A percentile compares a stretch with the other conserved stretches of the same genome.
Conservation (phyloP, 2,329 filamentous ascomycete genomes). For the Cercospora sesami region DNA sequence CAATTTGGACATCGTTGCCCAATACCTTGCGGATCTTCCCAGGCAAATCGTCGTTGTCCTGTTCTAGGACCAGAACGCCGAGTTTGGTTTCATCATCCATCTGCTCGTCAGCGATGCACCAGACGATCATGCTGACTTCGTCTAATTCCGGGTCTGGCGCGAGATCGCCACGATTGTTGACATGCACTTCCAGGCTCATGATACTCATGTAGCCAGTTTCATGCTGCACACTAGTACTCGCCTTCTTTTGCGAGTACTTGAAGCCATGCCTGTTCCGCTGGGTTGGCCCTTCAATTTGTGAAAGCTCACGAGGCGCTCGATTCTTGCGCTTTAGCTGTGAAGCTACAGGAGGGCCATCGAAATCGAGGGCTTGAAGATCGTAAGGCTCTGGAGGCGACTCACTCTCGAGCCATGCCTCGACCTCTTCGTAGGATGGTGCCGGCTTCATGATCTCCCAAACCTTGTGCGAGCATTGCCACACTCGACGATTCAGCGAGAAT, state of each 20-base stretch:
- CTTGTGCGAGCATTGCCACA: constrained; percentile 60
- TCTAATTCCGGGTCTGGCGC: constrained; percentile 89
- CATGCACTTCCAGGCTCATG: constrained; percentile 90
- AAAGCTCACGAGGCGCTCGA: constrained; percentile 51
- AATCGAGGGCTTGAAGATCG: constrained; percentile 27
- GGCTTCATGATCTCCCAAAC: constrained; percentile 74
- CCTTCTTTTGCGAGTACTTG: constrained; percentile 77
- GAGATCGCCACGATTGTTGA: constrained; percentile 78
- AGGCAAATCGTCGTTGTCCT: constrained; percentile 56
- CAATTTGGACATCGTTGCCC: constrained; percentile 58
- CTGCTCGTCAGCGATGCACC: constrained; percentile 66
- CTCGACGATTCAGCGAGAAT: constrained; percentile 53
- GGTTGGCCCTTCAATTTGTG: constrained; percentile 86
- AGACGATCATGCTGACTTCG: constrained; percentile 84
- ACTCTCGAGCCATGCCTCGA: constrained; percentile 65
- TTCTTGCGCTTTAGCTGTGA: constrained; percentile 40
- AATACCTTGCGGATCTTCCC: constrained; percentile 63
- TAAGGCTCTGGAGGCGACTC: constrained; percentile 23
- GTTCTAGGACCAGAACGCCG: constrained; percentile 68
- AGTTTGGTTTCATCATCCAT: constrained; percentile 68
- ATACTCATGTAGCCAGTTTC: constrained; percentile 94
- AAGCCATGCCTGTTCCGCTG: constrained; percentile 79
- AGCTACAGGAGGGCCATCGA: constrained; percentile 35
- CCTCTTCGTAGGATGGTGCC: constrained; percentile 70
- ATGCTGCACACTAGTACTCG: constrained; percentile 74